These are phyloP conservation scores for Canna indica DNA, from an alignment of 176 grass and related monocot species.

Conservation along the genomic window DNA sequence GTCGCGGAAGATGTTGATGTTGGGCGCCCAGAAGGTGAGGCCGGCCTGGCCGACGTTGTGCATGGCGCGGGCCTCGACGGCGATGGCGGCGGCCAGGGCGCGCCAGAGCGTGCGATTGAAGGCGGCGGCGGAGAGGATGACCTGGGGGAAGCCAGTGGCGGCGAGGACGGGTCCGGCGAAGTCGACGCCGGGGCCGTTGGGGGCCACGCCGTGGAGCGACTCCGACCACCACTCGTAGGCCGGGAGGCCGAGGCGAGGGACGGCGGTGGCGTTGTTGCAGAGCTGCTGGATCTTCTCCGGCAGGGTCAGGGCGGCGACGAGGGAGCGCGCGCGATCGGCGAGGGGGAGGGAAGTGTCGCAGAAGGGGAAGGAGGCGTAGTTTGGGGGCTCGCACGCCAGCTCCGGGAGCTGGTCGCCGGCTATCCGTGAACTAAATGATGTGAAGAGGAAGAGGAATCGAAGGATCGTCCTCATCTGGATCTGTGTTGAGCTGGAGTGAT, in stretches of 20 bases:
- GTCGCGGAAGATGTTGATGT: constrained; percentile 97
- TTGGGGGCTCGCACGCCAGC: constrained; percentile 27
- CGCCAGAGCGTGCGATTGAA: constrained; percentile 88
- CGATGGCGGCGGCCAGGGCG: constrained; percentile 40
- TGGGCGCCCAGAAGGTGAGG: constrained; percentile 90
- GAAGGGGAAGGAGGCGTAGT: constrained; percentile 37
- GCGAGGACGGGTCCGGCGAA: constrained; percentile 60
- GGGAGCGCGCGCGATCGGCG: constrained; percentile 39
- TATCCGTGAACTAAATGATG: neutral
- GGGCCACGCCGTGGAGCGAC: constrained; percentile 76
- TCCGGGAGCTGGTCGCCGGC: constrained; percentile 1
- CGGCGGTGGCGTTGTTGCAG: constrained; percentile 61
- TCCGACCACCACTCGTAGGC: constrained; percentile 93
- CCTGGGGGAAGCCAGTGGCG: constrained; percentile 66
- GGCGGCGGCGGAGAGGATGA: constrained; percentile 68
- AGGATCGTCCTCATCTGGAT: neutral
- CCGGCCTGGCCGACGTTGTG: constrained; percentile 76
- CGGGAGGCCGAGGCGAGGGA: constrained; percentile 66
- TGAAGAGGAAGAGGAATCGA: neutral
- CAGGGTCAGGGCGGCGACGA: constrained; percentile 71
- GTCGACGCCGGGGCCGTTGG: constrained; percentile 69
- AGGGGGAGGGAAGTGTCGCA: constrained; percentile 60
- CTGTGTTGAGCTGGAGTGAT: neutral
- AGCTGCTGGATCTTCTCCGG: constrained; percentile 91
- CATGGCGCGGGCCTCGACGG: constrained; percentile 77